Conservation (phyloP, 371 early-diverging fungal species). For the Haplosporangium sp. region DNA sequence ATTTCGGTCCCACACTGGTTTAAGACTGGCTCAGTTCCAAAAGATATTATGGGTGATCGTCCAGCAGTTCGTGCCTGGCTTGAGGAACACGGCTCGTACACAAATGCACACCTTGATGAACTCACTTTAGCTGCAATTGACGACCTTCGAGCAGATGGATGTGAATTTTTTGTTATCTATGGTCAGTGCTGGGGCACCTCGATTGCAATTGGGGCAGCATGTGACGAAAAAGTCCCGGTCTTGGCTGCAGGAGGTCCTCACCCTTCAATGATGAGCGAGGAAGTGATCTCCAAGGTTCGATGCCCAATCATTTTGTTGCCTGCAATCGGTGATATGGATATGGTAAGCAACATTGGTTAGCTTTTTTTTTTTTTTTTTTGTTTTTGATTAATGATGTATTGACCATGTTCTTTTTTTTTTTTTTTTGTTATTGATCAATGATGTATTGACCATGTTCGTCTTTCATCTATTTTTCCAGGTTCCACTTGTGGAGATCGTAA, state of each 20-base stretch:
- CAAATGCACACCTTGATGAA: conserved; percentile 22
- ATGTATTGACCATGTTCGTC: no score
- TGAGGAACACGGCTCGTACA: conserved; percentile 17
- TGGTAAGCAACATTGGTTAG: conserved; percentile 16
- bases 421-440: no score
- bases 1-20: conserved; percentile 29
- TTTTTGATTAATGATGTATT: no score
- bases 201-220: conserved; percentile 23
- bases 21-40: conserved; percentile 7
- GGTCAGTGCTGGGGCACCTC: conserved; percentile 50
- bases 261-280: conserved; percentile 29
- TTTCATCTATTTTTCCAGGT: neutral
- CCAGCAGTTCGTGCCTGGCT: conserved; percentile 18
- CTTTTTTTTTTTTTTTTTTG: no score
- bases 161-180: conserved; percentile 31
- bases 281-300: conserved; percentile 26
- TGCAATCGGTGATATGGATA: conserved; percentile 41
- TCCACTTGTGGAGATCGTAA: conserved; percentile 16
- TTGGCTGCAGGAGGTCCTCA: conserved; percentile 30
- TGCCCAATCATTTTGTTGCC: conserved; percentile 30
- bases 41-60: conserved; percentile 9
- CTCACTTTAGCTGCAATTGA: conserved; percentile 30
- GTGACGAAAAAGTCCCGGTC: conserved; percentile 22
- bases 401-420: no score
- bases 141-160: conserved; percentile 31